Evolutionary conservation across 306 rosid genomes (phyloP), one percentile per base, ranked within the genome.

Genomic region (Rubus parviflorus): DNA sequence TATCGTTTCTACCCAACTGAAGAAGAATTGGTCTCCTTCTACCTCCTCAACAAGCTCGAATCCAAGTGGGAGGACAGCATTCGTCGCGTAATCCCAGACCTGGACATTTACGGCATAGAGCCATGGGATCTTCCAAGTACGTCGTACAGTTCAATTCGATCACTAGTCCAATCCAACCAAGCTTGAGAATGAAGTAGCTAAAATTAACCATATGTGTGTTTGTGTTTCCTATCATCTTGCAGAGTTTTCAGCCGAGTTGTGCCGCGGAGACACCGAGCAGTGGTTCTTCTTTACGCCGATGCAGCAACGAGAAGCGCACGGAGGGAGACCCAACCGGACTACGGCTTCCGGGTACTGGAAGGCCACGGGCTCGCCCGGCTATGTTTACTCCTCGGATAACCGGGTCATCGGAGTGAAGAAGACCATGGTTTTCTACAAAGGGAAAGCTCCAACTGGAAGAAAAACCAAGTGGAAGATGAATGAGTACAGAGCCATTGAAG

Each of bases 391-490:
- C 23, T 78, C 88, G 8, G 86, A 82, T 22, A 90, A 79, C 58
- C 76, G 52, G 46, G 84, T 83, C 52, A 92, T 94, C 54, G 98
- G 97, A 17, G 72, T 89, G 25, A 94, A 90, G 88, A 94, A 92
- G 81, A 86, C 91, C 41, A 92, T 91, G 98, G 98, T 92, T 0
- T 94, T 94, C 79, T 92, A 94, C 76, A 81, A 45, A 47, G 98
- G 97, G 6, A 94, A 83, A 83, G 94, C 98, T 56, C 98, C 97
- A 1, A 85, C 81, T 0, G 97, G 98, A 38, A 90, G 82, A 10
- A 94, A 90, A 82, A 94, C 97, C 68, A 89, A 89, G 43, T 92
- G 97, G 98, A 94, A 94, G 87, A 90, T 92, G 96, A 88, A 92
- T 69, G 98, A 92, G 67, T 94, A 94, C 54, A 90, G 84, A 89